Conservation (phyloP, 495 filamentous ascomycete genomes). For the Penicillium turbatum region DNA sequence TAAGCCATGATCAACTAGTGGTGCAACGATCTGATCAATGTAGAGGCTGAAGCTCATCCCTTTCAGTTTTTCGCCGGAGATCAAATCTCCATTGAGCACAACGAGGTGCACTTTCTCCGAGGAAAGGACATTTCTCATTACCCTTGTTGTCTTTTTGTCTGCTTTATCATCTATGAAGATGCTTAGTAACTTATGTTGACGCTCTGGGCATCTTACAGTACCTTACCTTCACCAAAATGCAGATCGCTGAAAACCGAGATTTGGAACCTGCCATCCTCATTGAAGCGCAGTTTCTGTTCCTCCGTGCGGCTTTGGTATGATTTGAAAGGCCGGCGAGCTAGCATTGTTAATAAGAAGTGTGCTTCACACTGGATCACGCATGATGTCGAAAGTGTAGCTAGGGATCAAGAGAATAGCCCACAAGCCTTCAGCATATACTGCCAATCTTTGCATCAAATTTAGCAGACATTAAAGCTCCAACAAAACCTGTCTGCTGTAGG, state of each 20-base stretch:
- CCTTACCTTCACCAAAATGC: conserved; percentile 64
- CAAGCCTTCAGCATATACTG: background rate
- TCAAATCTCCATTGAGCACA: conserved; percentile 67
- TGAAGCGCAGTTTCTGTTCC: conserved; percentile 18
- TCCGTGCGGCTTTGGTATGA: background rate
- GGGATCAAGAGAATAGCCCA: background rate
- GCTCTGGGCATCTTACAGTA: conserved; percentile 19
- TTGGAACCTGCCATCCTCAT: conserved; percentile 33
- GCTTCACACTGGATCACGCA: background rate
- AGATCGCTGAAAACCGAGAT: conserved; percentile 62
- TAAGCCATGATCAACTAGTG: conserved; percentile 49
- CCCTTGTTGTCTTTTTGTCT: conserved; percentile 53
- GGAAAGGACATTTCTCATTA: conserved; percentile 56
- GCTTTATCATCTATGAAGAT: conserved; percentile 45
- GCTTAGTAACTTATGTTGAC: background rate
- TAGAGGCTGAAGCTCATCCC: conserved; percentile 52
- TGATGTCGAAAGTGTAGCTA: background rate
- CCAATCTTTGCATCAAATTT: background rate
- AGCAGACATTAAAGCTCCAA: background rate
- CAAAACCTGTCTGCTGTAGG: background rate
- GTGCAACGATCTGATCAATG: conserved; percentile 56
- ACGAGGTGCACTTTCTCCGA: conserved; percentile 53
- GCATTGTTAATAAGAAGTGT: background rate
- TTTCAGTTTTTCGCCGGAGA: conserved; percentile 63
- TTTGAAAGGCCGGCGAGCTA: background rate